Percentiles rank a stretch among this genome's conserved stretches.
Evolutionary conservation across 2,329 filamentous ascomycete genomes (phyloP).

Genomic region (Raffaelea albimanens): DNA sequence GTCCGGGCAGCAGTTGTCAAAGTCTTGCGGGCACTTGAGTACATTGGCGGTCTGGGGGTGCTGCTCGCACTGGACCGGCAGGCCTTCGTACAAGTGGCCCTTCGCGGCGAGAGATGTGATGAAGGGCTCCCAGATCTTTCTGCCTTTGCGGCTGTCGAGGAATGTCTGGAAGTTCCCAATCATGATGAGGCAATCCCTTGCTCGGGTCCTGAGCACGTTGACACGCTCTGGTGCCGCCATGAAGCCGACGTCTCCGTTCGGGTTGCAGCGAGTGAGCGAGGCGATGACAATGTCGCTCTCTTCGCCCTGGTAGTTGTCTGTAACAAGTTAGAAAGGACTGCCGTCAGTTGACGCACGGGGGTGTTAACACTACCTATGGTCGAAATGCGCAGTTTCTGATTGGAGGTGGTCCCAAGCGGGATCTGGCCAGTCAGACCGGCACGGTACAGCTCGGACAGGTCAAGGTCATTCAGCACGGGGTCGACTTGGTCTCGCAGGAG

Average conservation of each 20-base stretch:
- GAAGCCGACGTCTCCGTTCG: conserved; percentile 57
- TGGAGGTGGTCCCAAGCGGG: conserved; percentile 41
- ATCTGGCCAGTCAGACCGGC: conserved; percentile 56
- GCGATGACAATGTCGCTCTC: conserved; percentile 64
- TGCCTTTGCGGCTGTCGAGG: conserved; percentile 17
- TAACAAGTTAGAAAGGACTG: no score
- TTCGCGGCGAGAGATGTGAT: conserved; percentile 44
- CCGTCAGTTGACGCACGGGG: no score
- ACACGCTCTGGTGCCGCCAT: conserved; percentile 55
- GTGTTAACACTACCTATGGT: conserved; percentile 56
- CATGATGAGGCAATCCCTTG: conserved; percentile 56
- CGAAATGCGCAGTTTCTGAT: conserved; percentile 48
- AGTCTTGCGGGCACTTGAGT: conserved; percentile 43
- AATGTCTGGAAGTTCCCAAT: conserved; percentile 64
- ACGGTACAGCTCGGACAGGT: conserved; percentile 30
- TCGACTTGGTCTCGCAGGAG: conserved; percentile 48
- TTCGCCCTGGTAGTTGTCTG: conserved; percentile 73
- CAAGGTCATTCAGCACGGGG: conserved; percentile 58
- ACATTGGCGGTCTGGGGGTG: conserved; percentile 42
- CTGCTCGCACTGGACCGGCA: conserved; percentile 50
- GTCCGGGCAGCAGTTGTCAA: conserved; percentile 54
- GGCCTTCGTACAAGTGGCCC: conserved; percentile 46
- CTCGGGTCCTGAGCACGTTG: conserved; percentile 61
- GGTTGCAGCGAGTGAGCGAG: conserved; percentile 59
- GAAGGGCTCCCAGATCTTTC: conserved; percentile 43